phyloP scores from a whole-genome alignment of 2,329 filamentous ascomycete species.

The Cryphonectria parasitica region DNA sequence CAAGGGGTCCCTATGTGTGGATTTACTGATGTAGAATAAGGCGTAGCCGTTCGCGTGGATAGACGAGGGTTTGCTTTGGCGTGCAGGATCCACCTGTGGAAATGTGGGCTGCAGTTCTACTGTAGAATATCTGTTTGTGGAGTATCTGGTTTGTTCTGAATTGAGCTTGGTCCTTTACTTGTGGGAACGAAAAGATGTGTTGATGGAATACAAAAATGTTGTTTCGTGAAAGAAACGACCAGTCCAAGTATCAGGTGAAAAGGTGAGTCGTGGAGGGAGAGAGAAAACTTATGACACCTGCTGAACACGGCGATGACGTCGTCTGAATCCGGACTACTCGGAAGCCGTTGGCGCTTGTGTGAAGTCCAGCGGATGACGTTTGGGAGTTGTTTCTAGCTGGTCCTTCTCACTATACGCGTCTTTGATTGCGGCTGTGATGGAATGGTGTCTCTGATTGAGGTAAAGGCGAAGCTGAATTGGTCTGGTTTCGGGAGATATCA shows the following conservation, averaged over 20 bases:
- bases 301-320: slow-evolving; percentile 20
- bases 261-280: background rate
- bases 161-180: background rate
- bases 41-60: slow-evolving; percentile 7
- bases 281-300: background rate
- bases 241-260: too few species aligned
- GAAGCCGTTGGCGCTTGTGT: slow-evolving; percentile 2
- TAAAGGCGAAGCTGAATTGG: background rate
- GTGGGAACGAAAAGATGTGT: background rate
- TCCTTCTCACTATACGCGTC: background rate
- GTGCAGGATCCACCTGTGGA: slow-evolving; percentile 15
- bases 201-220: background rate
- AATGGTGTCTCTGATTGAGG: background rate
- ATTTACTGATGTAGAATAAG: background rate
- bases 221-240: background rate
- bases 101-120: background rate
- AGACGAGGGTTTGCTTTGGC: background rate
- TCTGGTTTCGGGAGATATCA: background rate
- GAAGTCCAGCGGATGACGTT: slow-evolving; percentile 4
- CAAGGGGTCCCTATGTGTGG: slow-evolving; percentile 1
- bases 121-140: background rate
- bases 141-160: background rate
- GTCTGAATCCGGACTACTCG: slow-evolving; percentile 5
- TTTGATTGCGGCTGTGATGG: background rate
- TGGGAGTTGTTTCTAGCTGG: background rate